Evolutionary conservation across 2,329 filamentous ascomycete species (phyloP).

Genomic region (Lecanicillium sp.): DNA sequence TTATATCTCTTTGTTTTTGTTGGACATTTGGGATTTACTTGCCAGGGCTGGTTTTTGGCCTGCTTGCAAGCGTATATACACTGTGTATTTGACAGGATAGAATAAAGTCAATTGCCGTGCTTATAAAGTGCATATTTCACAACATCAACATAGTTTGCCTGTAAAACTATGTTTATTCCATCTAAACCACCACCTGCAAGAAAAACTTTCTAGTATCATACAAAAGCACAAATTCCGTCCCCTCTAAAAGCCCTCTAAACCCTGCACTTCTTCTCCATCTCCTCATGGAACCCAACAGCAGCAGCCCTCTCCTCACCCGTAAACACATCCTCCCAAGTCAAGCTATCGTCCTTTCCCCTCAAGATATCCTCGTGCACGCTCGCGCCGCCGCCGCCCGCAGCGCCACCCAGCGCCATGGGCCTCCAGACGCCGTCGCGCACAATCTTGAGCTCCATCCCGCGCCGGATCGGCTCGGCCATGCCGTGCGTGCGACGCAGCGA

Average conservation of each 20-base stretch:
- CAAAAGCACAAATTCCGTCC: no score
- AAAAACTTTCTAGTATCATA: no score
- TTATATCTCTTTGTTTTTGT: background rate
- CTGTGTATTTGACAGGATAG: no score
- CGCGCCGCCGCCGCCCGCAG: conserved; percentile 49
- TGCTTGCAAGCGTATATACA: no score
- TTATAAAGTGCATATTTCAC: no score
- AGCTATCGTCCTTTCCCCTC: conserved; percentile 63
- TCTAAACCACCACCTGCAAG: no score
- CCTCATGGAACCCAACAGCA: conserved; percentile 70
- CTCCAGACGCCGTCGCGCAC: conserved; percentile 72
- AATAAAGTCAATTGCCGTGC: no score
- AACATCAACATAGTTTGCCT: no score
- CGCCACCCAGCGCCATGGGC: conserved; percentile 59
- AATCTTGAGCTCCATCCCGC: conserved; percentile 93
- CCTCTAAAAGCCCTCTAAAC: no score
- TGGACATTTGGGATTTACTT: background rate
- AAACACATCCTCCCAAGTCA: conserved; percentile 93
- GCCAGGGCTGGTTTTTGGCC: no score
- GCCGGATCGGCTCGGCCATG: conserved; percentile 82
- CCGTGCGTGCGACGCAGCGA: conserved; percentile 80
- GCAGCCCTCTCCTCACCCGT: conserved; percentile 66
- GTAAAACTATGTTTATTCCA: no score
- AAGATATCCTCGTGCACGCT: conserved; percentile 87
- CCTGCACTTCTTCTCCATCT: conserved; percentile 88